Base-by-base conservation (phyloP, 2,329 filamentous ascomycete genomes). In the Colletotrichum scovillei region DNA sequence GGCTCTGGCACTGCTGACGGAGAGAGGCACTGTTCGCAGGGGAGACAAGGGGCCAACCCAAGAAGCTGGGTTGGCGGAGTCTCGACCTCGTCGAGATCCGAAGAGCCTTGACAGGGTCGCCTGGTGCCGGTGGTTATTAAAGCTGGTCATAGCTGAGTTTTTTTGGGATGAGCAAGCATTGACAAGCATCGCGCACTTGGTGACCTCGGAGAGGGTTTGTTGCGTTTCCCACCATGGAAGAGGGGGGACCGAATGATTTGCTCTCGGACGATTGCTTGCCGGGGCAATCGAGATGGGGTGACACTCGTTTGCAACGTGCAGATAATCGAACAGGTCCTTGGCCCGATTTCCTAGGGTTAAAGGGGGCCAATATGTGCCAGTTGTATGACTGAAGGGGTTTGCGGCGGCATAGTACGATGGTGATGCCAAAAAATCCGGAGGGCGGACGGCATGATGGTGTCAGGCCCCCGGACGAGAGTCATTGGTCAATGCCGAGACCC, bases 401-500 rank as follows among this genome's bases (percentile, higher is more conserved):
- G 28, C 28, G 46, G 22, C 58, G 26, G 35, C 58, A 32, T 72
- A 32, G 69, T 35, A 59, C 9, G 52, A 72, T 53, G 38, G 38
- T 35, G 38, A 72, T 69, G 58, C 69, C 38, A 53, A 67, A 7
- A n/a, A 53, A 55, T 26, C 35, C 28, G n/a, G 30, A 53, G 11
- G 56, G 24, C 35, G 24, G 24, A 42, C 57, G 19, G 65, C 65
- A 69, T 63, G 58, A 68, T 58, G 57, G 46, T 62, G 69, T 53
- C 64, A 68, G 49, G 52, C 69, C 60, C 19, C 19, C 28, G 30
- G 65, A 59, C 58, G 28, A 22, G 30, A 38, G 30, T 42, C 66
- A 63, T 60, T 63, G 28, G 65, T 69, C 69, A 69, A 72, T 69
- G 65, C 58, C 69, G 58, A 72, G 32, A 46, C 58, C 58, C 16